phyloP scores from a whole-genome alignment of 441 rosid species.

The Daphne laureola region DNA sequence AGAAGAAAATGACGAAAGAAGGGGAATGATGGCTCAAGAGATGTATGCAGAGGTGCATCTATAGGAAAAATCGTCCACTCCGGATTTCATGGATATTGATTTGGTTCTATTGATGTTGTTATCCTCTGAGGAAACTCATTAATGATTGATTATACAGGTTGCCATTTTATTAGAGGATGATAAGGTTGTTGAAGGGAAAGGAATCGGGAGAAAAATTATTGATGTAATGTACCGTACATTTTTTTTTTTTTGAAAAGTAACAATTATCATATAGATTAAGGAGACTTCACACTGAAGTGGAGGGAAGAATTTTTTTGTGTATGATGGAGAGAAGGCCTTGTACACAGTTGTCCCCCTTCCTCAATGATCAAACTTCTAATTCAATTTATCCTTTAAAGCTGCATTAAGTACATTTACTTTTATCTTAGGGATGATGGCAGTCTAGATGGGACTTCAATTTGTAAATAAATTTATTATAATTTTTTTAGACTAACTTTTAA shows the following conservation, averaged over 20 bases:
- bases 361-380: slow-evolving; percentile 13
- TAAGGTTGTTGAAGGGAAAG: slow-evolving; percentile 46
- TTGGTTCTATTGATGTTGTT: no score
- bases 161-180: slow-evolving; percentile 48
- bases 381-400: neutral
- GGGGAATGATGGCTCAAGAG: no score
- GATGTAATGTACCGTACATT: slow-evolving; percentile 62
- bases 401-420: neutral
- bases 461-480: no score
- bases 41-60: no score
- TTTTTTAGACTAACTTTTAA: slow-evolving; percentile 42
- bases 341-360: slow-evolving; percentile 79
- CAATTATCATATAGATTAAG: no score
- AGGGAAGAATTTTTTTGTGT: no score
- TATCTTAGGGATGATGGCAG: slow-evolving; percentile 19
- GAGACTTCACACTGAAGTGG: no score
- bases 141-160: slow-evolving; percentile 39
- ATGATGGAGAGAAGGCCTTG: slow-evolving; percentile 75
- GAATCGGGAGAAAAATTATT: slow-evolving; percentile 60
- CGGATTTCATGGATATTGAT: no score
- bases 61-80: no score
- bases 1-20: no score
- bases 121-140: neutral
- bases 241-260: slow-evolving; percentile 42
- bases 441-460: slow-evolving; percentile 22